Conservation (phyloP, 768 basidiomycete genomes). For the Rhizopogon roseolus region DNA sequence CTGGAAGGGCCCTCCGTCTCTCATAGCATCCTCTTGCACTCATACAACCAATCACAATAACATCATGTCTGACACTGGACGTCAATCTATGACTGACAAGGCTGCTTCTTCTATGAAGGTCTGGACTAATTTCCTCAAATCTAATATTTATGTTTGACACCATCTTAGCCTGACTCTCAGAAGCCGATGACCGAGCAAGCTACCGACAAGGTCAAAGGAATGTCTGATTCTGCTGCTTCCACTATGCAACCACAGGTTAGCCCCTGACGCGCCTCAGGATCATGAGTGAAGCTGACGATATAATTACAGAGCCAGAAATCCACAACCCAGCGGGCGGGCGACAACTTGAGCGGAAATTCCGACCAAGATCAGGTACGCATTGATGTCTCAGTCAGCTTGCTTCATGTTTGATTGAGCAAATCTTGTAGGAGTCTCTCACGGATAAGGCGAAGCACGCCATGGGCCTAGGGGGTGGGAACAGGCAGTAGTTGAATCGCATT, state of each 20-base stretch:
- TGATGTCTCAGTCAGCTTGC: not conserved
- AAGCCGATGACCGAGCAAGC: conserved; percentile 50
- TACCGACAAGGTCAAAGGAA: conserved; percentile 45
- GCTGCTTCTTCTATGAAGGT: conserved; percentile 47
- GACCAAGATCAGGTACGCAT: conserved; percentile 38
- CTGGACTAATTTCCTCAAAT: not conserved
- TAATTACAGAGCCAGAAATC: conserved; percentile 47
- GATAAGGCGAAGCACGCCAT: conserved; percentile 11
- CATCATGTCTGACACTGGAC: conserved; percentile 52
- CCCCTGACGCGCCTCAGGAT: too few relatives aligned
- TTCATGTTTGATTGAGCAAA: not conserved
- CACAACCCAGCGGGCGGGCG: conserved; percentile 42
- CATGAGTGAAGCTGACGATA: not conserved
- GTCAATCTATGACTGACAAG: conserved; percentile 60
- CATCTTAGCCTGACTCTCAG: conserved; percentile 49
- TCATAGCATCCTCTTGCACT: not conserved
- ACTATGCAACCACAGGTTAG: conserved; percentile 44
- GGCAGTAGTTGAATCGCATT: not conserved
- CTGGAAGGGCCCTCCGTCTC: not conserved
- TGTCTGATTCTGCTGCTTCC: conserved; percentile 42
- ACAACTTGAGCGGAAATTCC: conserved; percentile 42
- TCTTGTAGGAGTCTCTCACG: conserved; percentile 7
- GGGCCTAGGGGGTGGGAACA: conserved; percentile 3
- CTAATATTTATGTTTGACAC: not conserved
- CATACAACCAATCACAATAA: not conserved